Evolutionary conservation across 768 basidiomycete genomes (phyloP), one percentile per base, ranked within the genome.

Genomic region (Suillus hirtellus): DNA sequence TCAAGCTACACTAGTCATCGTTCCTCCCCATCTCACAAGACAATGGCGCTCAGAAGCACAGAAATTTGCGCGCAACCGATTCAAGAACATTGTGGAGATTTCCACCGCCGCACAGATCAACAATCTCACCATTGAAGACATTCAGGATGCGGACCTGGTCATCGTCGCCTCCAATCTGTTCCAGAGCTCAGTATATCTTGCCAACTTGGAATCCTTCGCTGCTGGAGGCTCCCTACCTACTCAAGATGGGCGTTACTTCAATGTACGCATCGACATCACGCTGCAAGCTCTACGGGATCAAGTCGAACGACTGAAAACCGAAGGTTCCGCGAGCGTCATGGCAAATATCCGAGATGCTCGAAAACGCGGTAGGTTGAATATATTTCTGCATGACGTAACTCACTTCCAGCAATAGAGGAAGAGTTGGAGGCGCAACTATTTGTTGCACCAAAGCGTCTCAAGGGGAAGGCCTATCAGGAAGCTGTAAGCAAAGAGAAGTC

Each of bases 171-270:
- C 92, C 2, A 93, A 88, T 68, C 77, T 97, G n/a, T 92, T 95
- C 80, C 88, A 88, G 67, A 92, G 92, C 49, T 74, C 76, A 14
- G 86, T 86, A 40, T 97, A 94, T 68, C 79, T 89, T 6, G 85
- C 84, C n/a, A 92, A 91, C 70, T 83, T 95, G 11, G 86, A 88
- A 65, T 77, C 86, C 2, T 82, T 95, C 49, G 84, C 88, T 4
- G 90, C 82, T 7, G 87, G 81, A 9, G 87, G 89, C 3, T 76
- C 85, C 19, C 79, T 95, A 42, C 93, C 93, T 2, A 76, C 78
- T n/a, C 85, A 87, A 40, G 90, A 93, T 40, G 93, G 93, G 14
- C 87, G 96, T 21, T 94, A 94, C 78, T 97, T 96, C 81, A 88
- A 90, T 60, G 88, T 89, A n/a, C 84, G 90, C 37, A 80, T 96